Percentiles rank a stretch among this genome's conserved stretches.
These are phyloP conservation scores for Solanum pennellii DNA, from an alignment of 257 asterid genomes.

Conservation along the genomic window DNA sequence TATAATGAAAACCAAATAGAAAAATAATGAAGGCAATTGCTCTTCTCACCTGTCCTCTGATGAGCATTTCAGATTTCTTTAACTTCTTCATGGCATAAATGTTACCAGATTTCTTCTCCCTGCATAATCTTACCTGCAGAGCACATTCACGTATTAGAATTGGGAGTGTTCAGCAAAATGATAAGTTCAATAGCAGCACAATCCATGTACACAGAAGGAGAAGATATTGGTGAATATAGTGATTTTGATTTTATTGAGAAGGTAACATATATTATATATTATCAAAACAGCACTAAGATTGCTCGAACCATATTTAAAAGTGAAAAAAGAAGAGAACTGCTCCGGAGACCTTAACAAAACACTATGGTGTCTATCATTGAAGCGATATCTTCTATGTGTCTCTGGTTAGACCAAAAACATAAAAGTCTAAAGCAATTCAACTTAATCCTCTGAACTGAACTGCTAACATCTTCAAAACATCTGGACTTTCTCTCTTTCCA, in stretches of 20 bases:
- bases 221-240: background rate
- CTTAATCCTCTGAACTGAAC: background rate
- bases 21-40: background rate
- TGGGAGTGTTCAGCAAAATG: background rate
- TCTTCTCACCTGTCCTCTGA: conserved; percentile 83
- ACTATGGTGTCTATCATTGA: background rate
- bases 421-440: background rate
- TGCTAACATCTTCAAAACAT: background rate
- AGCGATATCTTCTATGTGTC: background rate
- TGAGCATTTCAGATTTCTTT: conserved; percentile 95
- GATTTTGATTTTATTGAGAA: background rate
- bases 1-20: background rate
- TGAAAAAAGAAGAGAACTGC: background rate
- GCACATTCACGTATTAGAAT: background rate
- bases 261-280: background rate
- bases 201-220: background rate
- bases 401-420: background rate
- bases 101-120: conserved; percentile 87
- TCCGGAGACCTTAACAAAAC: background rate
- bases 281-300: background rate
- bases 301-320: background rate
- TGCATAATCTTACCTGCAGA: conserved; percentile 80
- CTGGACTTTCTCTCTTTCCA: background rate
- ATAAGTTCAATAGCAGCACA: background rate
- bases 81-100: conserved; percentile 98